A percentile compares a stretch with the other conserved stretches of the same genome.
Conservation (phyloP, 2,329 filamentous ascomycete genomes). For the Microsporum ferrugineum region DNA sequence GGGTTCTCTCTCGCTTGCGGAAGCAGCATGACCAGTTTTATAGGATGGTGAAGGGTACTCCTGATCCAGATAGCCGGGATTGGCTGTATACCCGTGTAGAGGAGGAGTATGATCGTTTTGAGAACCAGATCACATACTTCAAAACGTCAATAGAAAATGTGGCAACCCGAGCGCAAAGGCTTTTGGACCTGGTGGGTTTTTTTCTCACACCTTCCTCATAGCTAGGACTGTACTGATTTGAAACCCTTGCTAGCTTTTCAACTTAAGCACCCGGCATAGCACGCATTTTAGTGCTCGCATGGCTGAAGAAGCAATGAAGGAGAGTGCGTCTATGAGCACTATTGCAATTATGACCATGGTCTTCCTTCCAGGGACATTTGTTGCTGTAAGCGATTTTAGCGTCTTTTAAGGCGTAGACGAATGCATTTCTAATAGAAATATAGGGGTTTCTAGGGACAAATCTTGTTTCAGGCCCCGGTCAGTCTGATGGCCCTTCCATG, state of each 20-base stretch:
- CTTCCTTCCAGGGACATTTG: slow-evolving; percentile 34
- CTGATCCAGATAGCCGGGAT: slow-evolving; percentile 7
- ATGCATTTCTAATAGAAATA: not conserved
- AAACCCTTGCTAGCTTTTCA: slow-evolving; percentile 5
- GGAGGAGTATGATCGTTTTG: slow-evolving; percentile 9
- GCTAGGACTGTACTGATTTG: not conserved
- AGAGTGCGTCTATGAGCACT: slow-evolving; percentile 30
- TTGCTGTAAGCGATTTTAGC: slow-evolving; percentile 18
- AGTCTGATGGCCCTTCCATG: not conserved
- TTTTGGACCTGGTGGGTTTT: slow-evolving; percentile 6
- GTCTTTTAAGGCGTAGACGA: not conserved
- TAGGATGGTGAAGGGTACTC: slow-evolving; percentile 5
- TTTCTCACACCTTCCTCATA: not conserved
- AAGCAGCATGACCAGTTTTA: slow-evolving; percentile 9
- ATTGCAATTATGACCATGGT: slow-evolving; percentile 32
- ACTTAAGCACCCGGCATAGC: slow-evolving; percentile 9
- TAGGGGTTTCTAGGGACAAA: slow-evolving; percentile 11
- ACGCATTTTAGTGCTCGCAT: slow-evolving; percentile 7
- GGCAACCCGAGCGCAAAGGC: slow-evolving; percentile 8
- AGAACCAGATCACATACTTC: slow-evolving; percentile 12
- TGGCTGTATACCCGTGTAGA: slow-evolving; percentile 11
- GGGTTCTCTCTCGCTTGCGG: slow-evolving; percentile 7
- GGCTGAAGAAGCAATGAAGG: slow-evolving; percentile 19
- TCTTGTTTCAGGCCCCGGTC: slow-evolving; percentile 4
- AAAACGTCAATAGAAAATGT: slow-evolving; percentile 11